Evolutionary conservation across 192 early-diverging fungal species (phyloP).

Genomic region (Coemansia sp.): DNA sequence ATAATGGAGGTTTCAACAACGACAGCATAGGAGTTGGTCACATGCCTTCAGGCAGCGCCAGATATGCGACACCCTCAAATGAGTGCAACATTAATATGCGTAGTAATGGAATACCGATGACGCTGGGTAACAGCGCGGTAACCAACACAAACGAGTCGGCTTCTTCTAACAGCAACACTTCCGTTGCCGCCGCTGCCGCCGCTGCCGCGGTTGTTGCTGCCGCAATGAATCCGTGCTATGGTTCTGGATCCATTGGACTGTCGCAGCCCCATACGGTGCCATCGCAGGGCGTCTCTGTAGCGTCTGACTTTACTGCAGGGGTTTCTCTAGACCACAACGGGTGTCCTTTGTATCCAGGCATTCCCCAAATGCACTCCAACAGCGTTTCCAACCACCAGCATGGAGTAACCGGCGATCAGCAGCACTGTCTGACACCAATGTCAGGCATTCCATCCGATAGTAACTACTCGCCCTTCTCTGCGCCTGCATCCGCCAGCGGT

Average conservation of each 20-base stretch:
- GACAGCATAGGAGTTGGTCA: not conserved
- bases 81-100: conserved; percentile 2
- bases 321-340: conserved; percentile 11
- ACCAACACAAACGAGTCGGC: not conserved
- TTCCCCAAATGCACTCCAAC: not conserved
- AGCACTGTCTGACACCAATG: conserved; percentile 18
- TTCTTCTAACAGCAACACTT: not conserved
- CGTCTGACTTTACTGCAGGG: not conserved
- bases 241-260: not conserved
- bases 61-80: not conserved
- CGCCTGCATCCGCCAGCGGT: conserved; percentile 2
- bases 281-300: conserved; percentile 1
- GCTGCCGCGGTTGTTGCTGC: not conserved
- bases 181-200: not conserved
- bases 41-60: not conserved
- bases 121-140: conserved; percentile 1
- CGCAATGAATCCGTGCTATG: not conserved
- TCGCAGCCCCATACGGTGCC: not conserved
- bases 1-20: not conserved
- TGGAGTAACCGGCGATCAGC: not conserved
- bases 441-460: conserved; percentile 1
- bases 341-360: conserved; percentile 5
- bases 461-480: conserved; percentile 35
- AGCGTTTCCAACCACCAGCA: not conserved
- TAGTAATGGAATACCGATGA: not conserved